Evolutionary conservation across 441 rosid species (phyloP).

Genomic region (Adansonia madagascariensis): DNA sequence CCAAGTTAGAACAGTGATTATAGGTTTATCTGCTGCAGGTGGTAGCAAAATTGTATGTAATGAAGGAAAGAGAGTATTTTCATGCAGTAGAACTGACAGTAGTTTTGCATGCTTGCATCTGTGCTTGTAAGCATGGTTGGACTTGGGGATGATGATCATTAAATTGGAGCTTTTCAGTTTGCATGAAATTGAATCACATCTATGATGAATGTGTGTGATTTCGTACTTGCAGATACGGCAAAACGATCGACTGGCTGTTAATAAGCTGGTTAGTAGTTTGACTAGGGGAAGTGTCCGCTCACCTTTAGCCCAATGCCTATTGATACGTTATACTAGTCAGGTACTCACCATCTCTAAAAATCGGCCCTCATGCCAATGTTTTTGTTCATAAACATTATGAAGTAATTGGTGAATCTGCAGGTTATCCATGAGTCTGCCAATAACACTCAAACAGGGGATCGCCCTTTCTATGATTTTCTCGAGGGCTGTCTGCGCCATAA

Average conservation of each 20-base stretch:
- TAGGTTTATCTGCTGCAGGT: background rate
- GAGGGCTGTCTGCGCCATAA: constrained; percentile 95
- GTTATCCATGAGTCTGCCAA: constrained; percentile 82
- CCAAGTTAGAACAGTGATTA: background rate
- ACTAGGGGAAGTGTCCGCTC: constrained; percentile 96
- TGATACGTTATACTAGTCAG: constrained; percentile 95
- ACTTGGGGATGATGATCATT: background rate
- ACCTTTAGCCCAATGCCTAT: constrained; percentile 92
- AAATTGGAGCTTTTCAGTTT: background rate
- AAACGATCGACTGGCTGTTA: constrained; percentile 95
- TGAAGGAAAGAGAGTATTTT: background rate
- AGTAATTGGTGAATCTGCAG: constrained; percentile 38
- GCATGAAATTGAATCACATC: background rate
- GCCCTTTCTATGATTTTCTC: constrained; percentile 95
- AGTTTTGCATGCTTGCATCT: background rate
- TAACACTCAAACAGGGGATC: constrained; percentile 80
- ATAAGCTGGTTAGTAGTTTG: constrained; percentile 91
- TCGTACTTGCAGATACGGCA: constrained; percentile 75
- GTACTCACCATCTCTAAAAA: constrained; percentile 38
- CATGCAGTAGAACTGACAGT: background rate
- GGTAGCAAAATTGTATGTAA: background rate
- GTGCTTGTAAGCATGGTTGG: constrained; percentile 13
- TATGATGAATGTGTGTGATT: constrained; percentile 12
- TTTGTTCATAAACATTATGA: constrained; percentile 12
- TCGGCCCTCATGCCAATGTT: background rate